A percentile compares a stretch with the other conserved stretches of the same genome.
phyloP scores from a whole-genome alignment of 1,284 basidiomycete genomes.

The Heterobasidion occidentale region DNA sequence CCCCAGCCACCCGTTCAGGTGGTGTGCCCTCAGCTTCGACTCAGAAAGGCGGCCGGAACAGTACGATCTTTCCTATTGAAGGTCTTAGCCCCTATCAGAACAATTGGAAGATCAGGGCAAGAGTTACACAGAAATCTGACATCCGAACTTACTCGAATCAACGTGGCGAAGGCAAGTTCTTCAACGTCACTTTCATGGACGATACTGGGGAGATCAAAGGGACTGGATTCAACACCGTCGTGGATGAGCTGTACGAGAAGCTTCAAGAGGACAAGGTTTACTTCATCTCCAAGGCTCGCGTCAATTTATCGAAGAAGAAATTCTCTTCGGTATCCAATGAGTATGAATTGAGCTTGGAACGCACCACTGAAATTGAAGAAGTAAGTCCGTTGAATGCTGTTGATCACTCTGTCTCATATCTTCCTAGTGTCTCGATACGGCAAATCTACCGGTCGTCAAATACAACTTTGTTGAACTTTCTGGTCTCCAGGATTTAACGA shows the following conservation, averaged over 20 bases:
- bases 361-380: constrained; percentile 77
- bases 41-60: constrained; percentile 17
- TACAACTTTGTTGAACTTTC: constrained; percentile 77
- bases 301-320: constrained; percentile 97
- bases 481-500: constrained; percentile 55
- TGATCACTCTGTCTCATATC: constrained; percentile 8
- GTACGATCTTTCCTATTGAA: constrained; percentile 82
- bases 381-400: constrained; percentile 24
- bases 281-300: constrained; percentile 83
- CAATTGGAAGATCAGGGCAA: constrained; percentile 97
- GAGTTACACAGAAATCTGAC: constrained; percentile 87
- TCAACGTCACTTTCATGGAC: constrained; percentile 91
- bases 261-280: constrained; percentile 93
- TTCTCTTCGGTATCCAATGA: constrained; percentile 90
- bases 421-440: constrained; percentile 66
- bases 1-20: constrained; percentile 4
- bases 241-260: constrained; percentile 78
- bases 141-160: constrained; percentile 87
- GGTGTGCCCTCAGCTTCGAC: constrained; percentile 10
- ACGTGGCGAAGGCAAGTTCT: constrained; percentile 92
- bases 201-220: constrained; percentile 91
- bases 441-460: constrained; percentile 72
- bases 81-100: constrained; percentile 96
- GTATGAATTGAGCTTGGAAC: constrained; percentile 91
- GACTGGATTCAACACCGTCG: constrained; percentile 88